Evolutionary conservation across 2,329 filamentous ascomycete species (phyloP), one percentile per base, ranked within the genome.

Genomic region (Colletotrichum lentis): DNA sequence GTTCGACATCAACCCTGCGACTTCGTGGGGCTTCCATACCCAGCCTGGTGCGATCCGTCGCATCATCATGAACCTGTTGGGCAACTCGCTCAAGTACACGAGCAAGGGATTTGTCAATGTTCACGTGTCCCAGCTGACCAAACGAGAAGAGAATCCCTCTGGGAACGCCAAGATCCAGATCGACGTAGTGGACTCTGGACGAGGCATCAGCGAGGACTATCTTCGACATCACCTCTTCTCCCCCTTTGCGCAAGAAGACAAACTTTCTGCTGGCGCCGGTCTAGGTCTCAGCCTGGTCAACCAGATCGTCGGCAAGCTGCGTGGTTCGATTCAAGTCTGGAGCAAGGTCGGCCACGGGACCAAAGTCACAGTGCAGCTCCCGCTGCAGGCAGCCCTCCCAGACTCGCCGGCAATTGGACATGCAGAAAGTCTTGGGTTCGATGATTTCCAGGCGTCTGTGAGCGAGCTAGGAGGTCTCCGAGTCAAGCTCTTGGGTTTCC

Each of bases 231-330:
- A 84, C 16, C 76, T 91, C 0, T 92, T 89, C 73, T 86, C 84
- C 0, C 87, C 89, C 0, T 91, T 91, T 69, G 77, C 82, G 0
- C 90, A 92, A 69, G 90, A 92, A 72, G 83, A 91, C 55, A 77
- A 80, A 0, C 75, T 92, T 1, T 81, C 84, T 0, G 83, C 85
- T 0, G 90, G 90, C 0, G 86, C 86, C 0, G 90, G 90, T 0
- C 79, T 92, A 0, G 90, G 90, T 0, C 76, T 92, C 37, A 89
- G 86, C 47, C 86, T 92, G 10, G 89, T 92, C 2, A 83, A 84
- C 22, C 79, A 81, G 58, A 86, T 92, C 7, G 84, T 89, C 1
- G 81, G 83, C 16, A 83, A 85, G 8, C 78, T 92, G 0, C 82
- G 83, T 27, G 90, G 90, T 0, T 80, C 80, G 1, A 86, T 92